A percentile compares a stretch with the other conserved stretches of the same genome.
phyloP scores from a whole-genome alignment of 441 rosid species.

The Capsella rubella region DNA sequence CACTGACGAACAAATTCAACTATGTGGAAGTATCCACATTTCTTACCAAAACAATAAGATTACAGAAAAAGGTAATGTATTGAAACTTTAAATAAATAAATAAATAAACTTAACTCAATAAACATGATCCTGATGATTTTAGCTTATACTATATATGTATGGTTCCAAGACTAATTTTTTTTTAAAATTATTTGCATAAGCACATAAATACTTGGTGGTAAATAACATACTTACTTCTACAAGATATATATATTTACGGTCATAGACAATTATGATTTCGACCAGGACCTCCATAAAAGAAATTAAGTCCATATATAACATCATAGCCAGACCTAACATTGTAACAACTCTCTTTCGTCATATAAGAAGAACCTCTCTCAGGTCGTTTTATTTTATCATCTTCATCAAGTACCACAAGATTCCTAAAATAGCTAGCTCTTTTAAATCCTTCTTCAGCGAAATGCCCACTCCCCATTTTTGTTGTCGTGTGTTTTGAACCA shows the following conservation, averaged over 20 bases:
- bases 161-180: no score
- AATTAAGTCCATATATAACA: neutral
- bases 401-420: constrained; percentile 14
- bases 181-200: no score
- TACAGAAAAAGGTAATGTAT: no score
- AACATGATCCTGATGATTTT: no score
- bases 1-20: no score
- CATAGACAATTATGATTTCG: neutral
- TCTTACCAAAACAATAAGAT: no score
- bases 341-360: constrained; percentile 11
- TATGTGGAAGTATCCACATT: no score
- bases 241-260: neutral
- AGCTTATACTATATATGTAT: no score
- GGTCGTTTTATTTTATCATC: neutral
- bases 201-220: no score
- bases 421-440: constrained; percentile 11
- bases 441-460: constrained; percentile 3
- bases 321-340: neutral
- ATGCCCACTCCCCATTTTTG: constrained; percentile 26
- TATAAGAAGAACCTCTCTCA: neutral
- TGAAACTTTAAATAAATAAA: no score
- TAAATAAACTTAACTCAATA: no score
- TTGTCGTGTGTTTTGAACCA: constrained; percentile 16
- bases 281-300: neutral
- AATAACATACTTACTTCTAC: no score